Percentiles rank a stretch among this genome's conserved stretches.
phyloP scores from a whole-genome alignment of 352 stramenopile species.

The Pythium monospermum region DNA sequence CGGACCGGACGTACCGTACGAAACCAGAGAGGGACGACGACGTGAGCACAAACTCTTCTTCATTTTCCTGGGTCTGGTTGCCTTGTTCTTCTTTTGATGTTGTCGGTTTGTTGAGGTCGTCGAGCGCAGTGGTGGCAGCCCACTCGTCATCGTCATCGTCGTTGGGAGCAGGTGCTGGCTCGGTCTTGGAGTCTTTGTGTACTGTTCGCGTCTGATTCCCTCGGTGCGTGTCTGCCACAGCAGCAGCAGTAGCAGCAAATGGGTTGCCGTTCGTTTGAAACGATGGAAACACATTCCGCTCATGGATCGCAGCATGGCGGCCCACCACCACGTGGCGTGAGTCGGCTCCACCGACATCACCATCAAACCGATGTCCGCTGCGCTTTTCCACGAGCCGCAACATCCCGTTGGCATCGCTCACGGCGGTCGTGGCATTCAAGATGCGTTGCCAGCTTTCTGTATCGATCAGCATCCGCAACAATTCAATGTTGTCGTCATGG shows the following conservation, averaged over 20 bases:
- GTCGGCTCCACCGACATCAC: too few relatives aligned
- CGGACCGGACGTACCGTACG: constrained; percentile 59
- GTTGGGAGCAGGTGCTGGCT: too few relatives aligned
- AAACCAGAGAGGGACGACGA: constrained; percentile 69
- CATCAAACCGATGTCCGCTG: constrained; percentile 61
- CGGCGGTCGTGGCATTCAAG: constrained; percentile 38
- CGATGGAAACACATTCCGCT: constrained; percentile 56
- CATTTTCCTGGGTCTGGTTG: too few relatives aligned
- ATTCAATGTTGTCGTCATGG: constrained; percentile 80
- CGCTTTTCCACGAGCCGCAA: constrained; percentile 71
- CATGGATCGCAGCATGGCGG: constrained; percentile 41
- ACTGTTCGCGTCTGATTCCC: too few relatives aligned
- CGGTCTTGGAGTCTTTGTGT: too few relatives aligned
- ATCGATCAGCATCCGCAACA: constrained; percentile 79
- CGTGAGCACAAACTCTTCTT: constrained; percentile 62
- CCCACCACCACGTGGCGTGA: background rate
- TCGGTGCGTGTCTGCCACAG: too few relatives aligned
- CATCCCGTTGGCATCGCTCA: constrained; percentile 40
- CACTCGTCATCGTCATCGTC: background rate
- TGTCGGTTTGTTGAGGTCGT: too few relatives aligned
- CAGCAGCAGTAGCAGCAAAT: too few relatives aligned
- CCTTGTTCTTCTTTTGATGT: too few relatives aligned
- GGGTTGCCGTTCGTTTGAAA: constrained; percentile 59
- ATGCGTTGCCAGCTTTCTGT: constrained; percentile 83
- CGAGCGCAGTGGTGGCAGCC: too few relatives aligned